phyloP scores from a whole-genome alignment of 1,284 basidiomycete species.

The Microbotryum violaceum region DNA sequence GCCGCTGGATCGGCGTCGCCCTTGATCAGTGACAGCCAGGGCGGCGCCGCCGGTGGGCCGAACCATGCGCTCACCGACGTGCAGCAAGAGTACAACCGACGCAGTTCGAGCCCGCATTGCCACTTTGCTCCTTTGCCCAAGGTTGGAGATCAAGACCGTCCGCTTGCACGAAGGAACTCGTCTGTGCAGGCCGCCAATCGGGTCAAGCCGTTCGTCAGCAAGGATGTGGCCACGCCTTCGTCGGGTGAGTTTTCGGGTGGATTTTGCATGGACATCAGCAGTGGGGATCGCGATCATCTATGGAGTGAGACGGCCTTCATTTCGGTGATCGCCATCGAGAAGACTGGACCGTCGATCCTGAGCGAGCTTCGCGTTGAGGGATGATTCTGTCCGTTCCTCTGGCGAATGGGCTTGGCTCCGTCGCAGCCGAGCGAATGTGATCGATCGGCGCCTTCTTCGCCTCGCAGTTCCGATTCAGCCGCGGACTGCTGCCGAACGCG shows the following conservation, averaged over 20 bases:
- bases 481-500: slow-evolving; percentile 1
- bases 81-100: not conserved
- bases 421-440: slow-evolving; percentile 15
- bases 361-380: not conserved
- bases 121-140: slow-evolving; percentile 31
- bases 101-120: slow-evolving; percentile 22
- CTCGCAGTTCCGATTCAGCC: not conserved
- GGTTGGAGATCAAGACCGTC: slow-evolving; percentile 16
- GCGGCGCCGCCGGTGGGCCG: too few species aligned
- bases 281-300: not conserved
- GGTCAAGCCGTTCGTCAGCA: slow-evolving; percentile 1
- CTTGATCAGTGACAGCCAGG: not conserved
- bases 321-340: not conserved
- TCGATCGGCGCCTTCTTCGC: slow-evolving; percentile 21
- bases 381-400: slow-evolving; percentile 1
- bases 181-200: slow-evolving; percentile 12
- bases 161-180: slow-evolving; percentile 22
- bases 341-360: not conserved
- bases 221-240: not conserved
- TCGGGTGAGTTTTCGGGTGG: not conserved
- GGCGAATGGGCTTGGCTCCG: slow-evolving; percentile 2
- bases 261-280: slow-evolving; percentile 1
- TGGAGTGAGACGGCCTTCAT: not conserved
- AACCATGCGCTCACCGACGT: too few species aligned
- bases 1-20: slow-evolving; percentile 1